Evolutionary conservation across 2,329 filamentous ascomycete genomes (phyloP), one percentile per base, ranked within the genome.

Genomic region (Cyphellophora europaea): DNA sequence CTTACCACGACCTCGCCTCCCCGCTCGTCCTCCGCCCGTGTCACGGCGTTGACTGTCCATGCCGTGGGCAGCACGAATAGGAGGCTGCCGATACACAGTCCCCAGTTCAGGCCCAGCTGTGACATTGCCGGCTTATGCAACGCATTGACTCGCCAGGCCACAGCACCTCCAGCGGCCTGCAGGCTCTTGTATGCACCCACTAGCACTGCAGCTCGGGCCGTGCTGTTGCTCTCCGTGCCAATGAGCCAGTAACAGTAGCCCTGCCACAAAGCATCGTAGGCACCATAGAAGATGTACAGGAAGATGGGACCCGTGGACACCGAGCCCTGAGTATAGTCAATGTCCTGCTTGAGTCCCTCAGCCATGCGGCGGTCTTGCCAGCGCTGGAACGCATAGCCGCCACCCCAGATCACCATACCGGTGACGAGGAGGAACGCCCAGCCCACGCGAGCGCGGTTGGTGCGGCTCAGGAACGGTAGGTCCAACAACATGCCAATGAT

Each of bases 81-180:
- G 29, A 95, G 69, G 18, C 81, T 79, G n/a, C 69, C 80, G 1
- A 69, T 71, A 11, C 93, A 71, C 2, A 93, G 66, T 34, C 67
- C 84, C 87, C 87, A 94, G 62, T 77, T 77, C 27, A 69, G 68
- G 5, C 68, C 82, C 49, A 93, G 89, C 49, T 87, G 74, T 46
- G 69, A 72, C 65, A 81, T 77, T 61, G 74, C 93, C 0, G 30
- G 18, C 13, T 32, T 25, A 51, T 58, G 48, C 56, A 61, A 56
- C 49, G 57, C 63, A 27, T 52, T 49, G 34, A 51, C 42, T 6
- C 46, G 45, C 33, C 58, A 66, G 41, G 60, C 63, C 36, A 60
- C 73, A 39, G 82, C 86, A 3, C 79, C 78, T 49, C 85, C 86
- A 12, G 83, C 84, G n/a, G 83, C 89, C 59, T 93, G 86, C 45